Conservation (phyloP, 192 early-diverging fungal species). For the Chytriomyces confervae region DNA sequence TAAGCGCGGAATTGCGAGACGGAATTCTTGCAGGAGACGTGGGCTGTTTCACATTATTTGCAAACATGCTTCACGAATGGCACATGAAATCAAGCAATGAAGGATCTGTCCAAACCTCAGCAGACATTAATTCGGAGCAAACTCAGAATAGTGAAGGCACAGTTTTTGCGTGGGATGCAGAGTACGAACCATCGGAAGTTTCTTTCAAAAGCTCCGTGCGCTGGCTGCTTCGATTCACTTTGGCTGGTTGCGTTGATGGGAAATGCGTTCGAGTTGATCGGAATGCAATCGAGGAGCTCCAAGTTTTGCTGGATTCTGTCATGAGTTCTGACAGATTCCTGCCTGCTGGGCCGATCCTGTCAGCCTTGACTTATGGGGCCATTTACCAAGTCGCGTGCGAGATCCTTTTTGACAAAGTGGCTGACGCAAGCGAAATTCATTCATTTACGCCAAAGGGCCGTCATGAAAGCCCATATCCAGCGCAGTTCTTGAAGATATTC, state of each 20-base stretch:
- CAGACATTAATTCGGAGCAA: not conserved
- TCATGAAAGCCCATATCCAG: not conserved
- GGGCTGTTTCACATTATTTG: not conserved
- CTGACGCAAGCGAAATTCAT: not conserved
- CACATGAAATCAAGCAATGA: not conserved
- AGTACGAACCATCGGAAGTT: slow-evolving; percentile 43
- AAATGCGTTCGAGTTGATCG: not conserved
- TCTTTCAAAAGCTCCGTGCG: slow-evolving; percentile 48
- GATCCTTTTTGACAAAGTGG: slow-evolving; percentile 7
- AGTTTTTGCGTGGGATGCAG: slow-evolving; percentile 6
- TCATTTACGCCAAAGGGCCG: not conserved
- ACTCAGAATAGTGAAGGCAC: not conserved
- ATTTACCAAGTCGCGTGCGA: slow-evolving; percentile 39
- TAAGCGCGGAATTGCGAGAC: not conserved
- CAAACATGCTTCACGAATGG: slow-evolving; percentile 15
- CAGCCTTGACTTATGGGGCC: slow-evolving; percentile 36
- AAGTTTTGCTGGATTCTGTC: slow-evolving; percentile 13
- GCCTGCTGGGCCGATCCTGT: slow-evolving; percentile 14
- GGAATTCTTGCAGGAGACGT: slow-evolving; percentile 8
- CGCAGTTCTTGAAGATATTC: slow-evolving; percentile 44
- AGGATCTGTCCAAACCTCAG: not conserved
- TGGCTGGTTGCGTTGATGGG: not conserved
- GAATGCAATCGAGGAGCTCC: not conserved
- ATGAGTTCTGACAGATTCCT: not conserved
- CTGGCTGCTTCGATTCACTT: slow-evolving; percentile 37